Evolutionary conservation across 176 grass and related monocot genomes (phyloP), one percentile per base, ranked within the genome.

Genomic region (Raddia distichophylla): DNA sequence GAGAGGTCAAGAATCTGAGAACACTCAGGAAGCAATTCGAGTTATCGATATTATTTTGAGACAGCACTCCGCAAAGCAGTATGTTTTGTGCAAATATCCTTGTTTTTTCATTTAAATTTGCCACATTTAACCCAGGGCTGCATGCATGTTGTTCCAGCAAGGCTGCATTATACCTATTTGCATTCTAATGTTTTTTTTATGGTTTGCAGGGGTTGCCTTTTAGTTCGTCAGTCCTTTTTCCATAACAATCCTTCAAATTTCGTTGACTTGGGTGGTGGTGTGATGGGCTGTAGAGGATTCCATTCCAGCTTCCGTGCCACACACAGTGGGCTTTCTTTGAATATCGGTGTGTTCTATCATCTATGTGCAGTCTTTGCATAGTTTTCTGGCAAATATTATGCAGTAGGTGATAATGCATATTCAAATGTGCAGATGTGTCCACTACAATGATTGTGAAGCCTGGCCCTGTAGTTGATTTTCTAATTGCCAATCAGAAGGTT

Each of bases 391-490:
- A 0, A 5, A 16, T 45, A 82, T 16, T 12, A 49, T 71, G 6
- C 45, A 22, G 42, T 57, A 66, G 34, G 54, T 60, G 45, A 81
- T 20, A 10, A 33, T 12, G 18, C 2, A 64, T 75, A 52, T 65
- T 16, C 35, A n/a, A 58, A 66, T 44, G 7, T 81, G 22, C 84
- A 98, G 95, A 98, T 82, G 95, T 94, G 3, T 98, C 95, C 19
- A 98, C 95, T 4, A 98, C 95, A 1, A 98, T 98, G 95, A 98
- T 98, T 37, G 92, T 98, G 32, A 94, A 82, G 80, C 95, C 92
- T 22, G 95, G 95, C 20, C 88, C 90, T 2, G 95, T 98, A 32
- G 35, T 98, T 40, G 90, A 98, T 56, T 98, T 98, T 74, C 75
- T 98, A 43, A 20, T 98, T n/a, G 74, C 74, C 7, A 98, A 95